phyloP scores from a whole-genome alignment of 257 asterid genomes.

The Forsythia viridissima region DNA sequence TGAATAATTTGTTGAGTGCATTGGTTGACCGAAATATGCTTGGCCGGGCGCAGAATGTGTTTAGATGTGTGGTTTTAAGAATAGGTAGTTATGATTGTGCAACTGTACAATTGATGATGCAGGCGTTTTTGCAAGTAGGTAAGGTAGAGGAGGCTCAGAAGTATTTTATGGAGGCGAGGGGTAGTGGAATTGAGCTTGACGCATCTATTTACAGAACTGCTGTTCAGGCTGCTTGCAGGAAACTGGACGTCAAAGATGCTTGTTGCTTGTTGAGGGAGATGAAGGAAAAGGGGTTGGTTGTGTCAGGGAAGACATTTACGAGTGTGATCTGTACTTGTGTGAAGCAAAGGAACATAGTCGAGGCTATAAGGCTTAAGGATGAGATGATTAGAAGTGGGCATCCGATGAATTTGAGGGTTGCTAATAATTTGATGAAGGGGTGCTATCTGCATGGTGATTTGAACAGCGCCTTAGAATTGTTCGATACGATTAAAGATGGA shows the following conservation, averaged over 20 bases:
- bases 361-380: constrained; percentile 68
- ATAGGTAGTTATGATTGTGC: constrained; percentile 44
- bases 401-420: constrained; percentile 65
- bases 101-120: constrained; percentile 68
- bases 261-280: constrained; percentile 63
- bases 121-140: constrained; percentile 53
- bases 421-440: constrained; percentile 89
- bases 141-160: constrained; percentile 54
- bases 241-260: constrained; percentile 40
- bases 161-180: constrained; percentile 56
- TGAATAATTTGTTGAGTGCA: constrained; percentile 48
- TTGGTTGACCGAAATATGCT: constrained; percentile 51
- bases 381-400: constrained; percentile 71
- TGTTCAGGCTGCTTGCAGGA: constrained; percentile 56
- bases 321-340: constrained; percentile 56
- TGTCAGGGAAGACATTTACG: constrained; percentile 58
- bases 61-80: constrained; percentile 37
- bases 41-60: constrained; percentile 46
- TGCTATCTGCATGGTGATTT: constrained; percentile 63
- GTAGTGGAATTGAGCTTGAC: constrained; percentile 49
- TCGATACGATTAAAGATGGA: constrained; percentile 49
- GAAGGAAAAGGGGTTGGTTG: constrained; percentile 69
- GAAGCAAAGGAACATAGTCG: constrained; percentile 59
- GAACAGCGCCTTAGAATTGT: constrained; percentile 58
- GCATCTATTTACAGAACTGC: constrained; percentile 50